Conservation (phyloP, 345 rosid genomes). For the Microthlaspi erraticum region DNA sequence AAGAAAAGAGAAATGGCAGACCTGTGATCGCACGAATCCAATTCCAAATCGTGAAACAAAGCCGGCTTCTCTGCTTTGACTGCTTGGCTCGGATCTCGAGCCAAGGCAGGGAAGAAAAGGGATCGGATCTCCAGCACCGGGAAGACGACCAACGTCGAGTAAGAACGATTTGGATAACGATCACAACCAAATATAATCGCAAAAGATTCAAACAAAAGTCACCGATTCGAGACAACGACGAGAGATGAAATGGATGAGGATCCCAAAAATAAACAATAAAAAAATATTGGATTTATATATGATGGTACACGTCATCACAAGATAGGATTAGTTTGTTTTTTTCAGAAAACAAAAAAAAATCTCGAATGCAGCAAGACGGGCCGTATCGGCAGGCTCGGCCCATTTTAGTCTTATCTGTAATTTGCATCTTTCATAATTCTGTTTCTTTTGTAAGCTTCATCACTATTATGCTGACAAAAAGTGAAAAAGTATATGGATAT, state of each 20-base stretch:
- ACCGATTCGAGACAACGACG: slow-evolving; percentile 43
- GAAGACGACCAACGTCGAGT: slow-evolving; percentile 2
- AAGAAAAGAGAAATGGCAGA: background rate
- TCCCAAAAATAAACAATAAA: background rate
- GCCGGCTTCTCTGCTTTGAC: slow-evolving; percentile 65
- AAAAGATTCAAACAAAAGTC: slow-evolving; percentile 42
- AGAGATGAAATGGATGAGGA: slow-evolving; percentile 41
- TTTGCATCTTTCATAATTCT: no score
- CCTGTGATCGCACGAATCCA: slow-evolving; percentile 31
- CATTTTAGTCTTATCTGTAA: background rate
- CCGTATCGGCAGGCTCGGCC: background rate
- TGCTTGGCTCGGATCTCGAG: slow-evolving; percentile 99
- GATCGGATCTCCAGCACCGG: slow-evolving; percentile 33
- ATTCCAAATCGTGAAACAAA: slow-evolving; percentile 49
- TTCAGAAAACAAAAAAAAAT: no score
- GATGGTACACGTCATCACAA: slow-evolving; percentile 35
- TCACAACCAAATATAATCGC: slow-evolving; percentile 21
- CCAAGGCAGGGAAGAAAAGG: slow-evolving; percentile 68
- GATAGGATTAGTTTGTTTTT: slow-evolving; percentile 6
- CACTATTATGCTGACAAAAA: slow-evolving; percentile 1
- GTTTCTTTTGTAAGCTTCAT: background rate
- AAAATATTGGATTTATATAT: slow-evolving; percentile 14
- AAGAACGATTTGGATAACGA: slow-evolving; percentile 33
- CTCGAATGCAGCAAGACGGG: background rate
- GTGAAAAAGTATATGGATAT: background rate